These are phyloP conservation scores for Paxillus involutus DNA, from an alignment of 768 basidiomycete species.

Conservation along the genomic window DNA sequence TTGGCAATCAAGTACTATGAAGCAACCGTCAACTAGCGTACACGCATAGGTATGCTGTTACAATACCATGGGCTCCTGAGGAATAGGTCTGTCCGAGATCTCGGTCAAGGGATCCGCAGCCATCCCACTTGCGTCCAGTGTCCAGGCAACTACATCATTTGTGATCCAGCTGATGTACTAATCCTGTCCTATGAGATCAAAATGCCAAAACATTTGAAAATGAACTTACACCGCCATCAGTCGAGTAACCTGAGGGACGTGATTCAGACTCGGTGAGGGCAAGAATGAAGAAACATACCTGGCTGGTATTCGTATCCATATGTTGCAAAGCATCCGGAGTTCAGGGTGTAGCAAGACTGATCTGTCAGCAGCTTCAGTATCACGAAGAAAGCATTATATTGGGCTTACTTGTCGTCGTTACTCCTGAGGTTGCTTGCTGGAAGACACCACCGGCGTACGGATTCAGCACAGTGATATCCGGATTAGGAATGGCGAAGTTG, in stretches of 20 bases:
- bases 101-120: conserved; percentile 53
- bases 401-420: conserved; percentile 56
- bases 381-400: not conserved
- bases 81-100: conserved; percentile 67
- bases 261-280: not conserved
- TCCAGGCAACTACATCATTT: conserved; percentile 65
- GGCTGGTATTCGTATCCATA: conserved; percentile 86
- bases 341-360: conserved; percentile 62
- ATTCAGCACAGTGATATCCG: conserved; percentile 53
- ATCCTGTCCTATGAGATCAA: conserved; percentile 5
- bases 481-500: conserved; percentile 58
- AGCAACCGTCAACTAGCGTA: not conserved
- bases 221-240: conserved; percentile 48
- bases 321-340: conserved; percentile 53
- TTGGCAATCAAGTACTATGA: conserved; percentile 80
- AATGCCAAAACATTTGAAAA: not conserved
- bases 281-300: conserved; percentile 36
- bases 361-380: conserved; percentile 37
- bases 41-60: not conserved
- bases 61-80: conserved; percentile 81
- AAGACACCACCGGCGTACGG: conserved; percentile 72
- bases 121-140: conserved; percentile 61
- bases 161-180: conserved; percentile 84
- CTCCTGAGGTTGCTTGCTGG: conserved; percentile 81
- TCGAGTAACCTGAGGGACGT: conserved; percentile 17